A percentile compares a stretch with the other conserved stretches of the same genome.
Evolutionary conservation across 345 rosid genomes (phyloP).

Genomic region (Odontarrhena argentea): DNA sequence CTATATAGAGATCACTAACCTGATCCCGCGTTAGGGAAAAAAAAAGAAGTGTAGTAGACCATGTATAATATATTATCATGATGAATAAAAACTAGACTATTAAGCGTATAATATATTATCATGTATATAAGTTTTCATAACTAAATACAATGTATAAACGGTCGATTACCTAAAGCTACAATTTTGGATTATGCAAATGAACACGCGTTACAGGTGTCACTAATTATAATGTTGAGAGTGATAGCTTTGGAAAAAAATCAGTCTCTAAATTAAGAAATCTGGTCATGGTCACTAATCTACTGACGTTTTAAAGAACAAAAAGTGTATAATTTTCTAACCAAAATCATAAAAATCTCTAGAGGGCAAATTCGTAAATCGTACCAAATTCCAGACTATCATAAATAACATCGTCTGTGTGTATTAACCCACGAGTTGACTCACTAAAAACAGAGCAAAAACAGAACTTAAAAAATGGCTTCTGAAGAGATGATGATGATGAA

Average conservation of each 20-base stretch:
- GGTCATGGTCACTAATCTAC: constrained; percentile 13
- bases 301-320: constrained; percentile 16
- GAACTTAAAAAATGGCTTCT: constrained; percentile 47
- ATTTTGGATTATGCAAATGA: constrained; percentile 33
- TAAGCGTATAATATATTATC: not conserved
- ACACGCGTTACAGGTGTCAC: constrained; percentile 44
- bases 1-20: too few species aligned
- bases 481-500: constrained; percentile 49
- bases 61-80: too few species aligned
- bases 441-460: not conserved
- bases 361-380: constrained; percentile 26
- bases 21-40: too few species aligned
- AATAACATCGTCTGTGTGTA: constrained; percentile 8
- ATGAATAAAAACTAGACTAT: too few species aligned
- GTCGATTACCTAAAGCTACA: constrained; percentile 29
- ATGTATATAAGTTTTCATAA: not conserved
- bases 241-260: constrained; percentile 29
- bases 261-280: constrained; percentile 9
- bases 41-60: too few species aligned
- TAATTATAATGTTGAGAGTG: constrained; percentile 25
- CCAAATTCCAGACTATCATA: constrained; percentile 8
- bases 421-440: constrained; percentile 19
- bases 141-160: constrained; percentile 21
- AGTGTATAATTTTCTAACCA: constrained; percentile 21
- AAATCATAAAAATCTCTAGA: not conserved